phyloP scores from a whole-genome alignment of 176 grass and related monocot genomes.

The Hordeum vulgare region MorexV3_pseudomolecules_assembly NC_058520.1:292306358-292306857 shows the following conservation, averaged over 20 bases:
- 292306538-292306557: background rate
- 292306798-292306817: too few relatives aligned
- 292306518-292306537: background rate
- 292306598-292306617: background rate
- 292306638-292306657: background rate
- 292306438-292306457: background rate
- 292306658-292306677: background rate
- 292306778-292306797: too few relatives aligned
- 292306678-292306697: background rate
- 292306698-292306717: background rate
- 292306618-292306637: background rate
- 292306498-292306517: conserved; percentile 3
- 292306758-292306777: too few relatives aligned
- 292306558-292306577: background rate
- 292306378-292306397: background rate
- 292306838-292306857: too few relatives aligned
- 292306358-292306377: background rate
- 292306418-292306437: background rate
- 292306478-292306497: background rate
- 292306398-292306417: background rate
- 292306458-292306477: background rate
- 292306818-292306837: too few relatives aligned
- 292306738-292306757: too few relatives aligned
- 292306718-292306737: too few relatives aligned
- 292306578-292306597: background rate